Evolutionary conservation across 805 yeast species (phyloP).

Genomic region (Sporopachydermia lactativora): DNA sequence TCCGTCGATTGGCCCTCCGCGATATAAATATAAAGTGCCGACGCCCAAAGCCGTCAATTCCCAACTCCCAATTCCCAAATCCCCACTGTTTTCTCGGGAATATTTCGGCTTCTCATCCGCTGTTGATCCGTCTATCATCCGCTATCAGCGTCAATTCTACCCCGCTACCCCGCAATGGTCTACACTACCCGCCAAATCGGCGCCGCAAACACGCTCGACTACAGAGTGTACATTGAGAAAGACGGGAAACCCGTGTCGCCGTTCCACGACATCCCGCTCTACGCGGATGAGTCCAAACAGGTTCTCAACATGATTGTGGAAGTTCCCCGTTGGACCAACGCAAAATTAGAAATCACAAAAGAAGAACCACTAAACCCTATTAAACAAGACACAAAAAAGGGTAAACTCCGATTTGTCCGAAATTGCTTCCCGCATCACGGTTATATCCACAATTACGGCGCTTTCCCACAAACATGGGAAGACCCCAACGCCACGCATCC

Average conservation of each 20-base stretch:
- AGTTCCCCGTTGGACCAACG: conserved; percentile 46
- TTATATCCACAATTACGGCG: conserved; percentile 79
- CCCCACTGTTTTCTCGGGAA: too few relatives aligned
- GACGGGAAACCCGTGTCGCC: conserved; percentile 93
- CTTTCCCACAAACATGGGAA: conserved; percentile 86
- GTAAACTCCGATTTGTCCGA: conserved; percentile 58
- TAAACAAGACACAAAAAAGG: conserved; percentile 65
- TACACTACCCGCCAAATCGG: conserved; percentile 89
- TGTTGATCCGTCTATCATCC: too few relatives aligned
- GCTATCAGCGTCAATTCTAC: too few relatives aligned
- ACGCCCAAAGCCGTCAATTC: too few relatives aligned
- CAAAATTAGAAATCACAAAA: conserved; percentile 64
- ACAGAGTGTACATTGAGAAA: conserved; percentile 81
- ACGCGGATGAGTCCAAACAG: conserved; percentile 86
- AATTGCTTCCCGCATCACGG: conserved; percentile 78
- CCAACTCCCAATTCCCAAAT: too few relatives aligned
- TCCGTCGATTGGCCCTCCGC: too few relatives aligned
- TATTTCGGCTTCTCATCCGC: too few relatives aligned
- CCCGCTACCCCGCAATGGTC: conserved; percentile 47
- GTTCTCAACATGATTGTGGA: conserved; percentile 39
- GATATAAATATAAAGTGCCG: too few relatives aligned
- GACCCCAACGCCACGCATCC: conserved; percentile 52
- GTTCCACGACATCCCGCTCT: conserved; percentile 87
- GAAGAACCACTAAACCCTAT: conserved; percentile 56
- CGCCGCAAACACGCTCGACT: conserved; percentile 89